phyloP scores from a whole-genome alignment of 768 basidiomycete species.

The Sporobolomyces phaffii region DNA sequence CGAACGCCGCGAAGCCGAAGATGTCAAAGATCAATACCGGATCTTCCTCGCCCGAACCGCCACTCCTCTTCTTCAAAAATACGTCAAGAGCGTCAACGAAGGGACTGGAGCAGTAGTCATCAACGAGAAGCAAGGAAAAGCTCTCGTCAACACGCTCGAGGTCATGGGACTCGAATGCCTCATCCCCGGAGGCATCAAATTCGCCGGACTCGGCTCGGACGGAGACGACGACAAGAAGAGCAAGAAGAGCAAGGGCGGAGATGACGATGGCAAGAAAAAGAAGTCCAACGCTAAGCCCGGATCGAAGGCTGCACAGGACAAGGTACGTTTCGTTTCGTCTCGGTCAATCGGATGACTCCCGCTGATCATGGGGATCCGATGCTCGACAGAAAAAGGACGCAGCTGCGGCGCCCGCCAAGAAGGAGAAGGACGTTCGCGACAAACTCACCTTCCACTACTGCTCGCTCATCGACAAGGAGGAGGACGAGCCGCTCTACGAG shows the following conservation, averaged over 20 bases:
- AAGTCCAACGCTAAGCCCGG: slow-evolving; percentile 32
- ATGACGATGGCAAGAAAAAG: slow-evolving; percentile 34
- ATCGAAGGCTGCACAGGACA: slow-evolving; percentile 24
- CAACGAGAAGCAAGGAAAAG: slow-evolving; percentile 46
- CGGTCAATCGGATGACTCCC: not conserved
- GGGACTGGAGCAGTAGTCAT: slow-evolving; percentile 43
- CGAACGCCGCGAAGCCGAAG: slow-evolving; percentile 46
- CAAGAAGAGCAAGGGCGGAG: slow-evolving; percentile 26
- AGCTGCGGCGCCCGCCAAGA: slow-evolving; percentile 7
- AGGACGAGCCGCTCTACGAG: slow-evolving; percentile 22
- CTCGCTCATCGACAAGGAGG: slow-evolving; percentile 52
- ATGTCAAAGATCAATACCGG: slow-evolving; percentile 52
- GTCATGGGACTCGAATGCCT: slow-evolving; percentile 25
- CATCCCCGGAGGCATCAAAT: slow-evolving; percentile 28
- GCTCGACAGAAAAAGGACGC: slow-evolving; percentile 25
- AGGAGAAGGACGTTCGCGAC: slow-evolving; percentile 31
- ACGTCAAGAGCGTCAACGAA: slow-evolving; percentile 49
- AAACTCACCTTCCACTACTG: slow-evolving; percentile 55
- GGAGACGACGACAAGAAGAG: slow-evolving; percentile 24
- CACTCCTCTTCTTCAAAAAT: slow-evolving; percentile 17
- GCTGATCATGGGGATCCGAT: no score
- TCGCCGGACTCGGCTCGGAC: slow-evolving; percentile 5
- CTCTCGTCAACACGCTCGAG: slow-evolving; percentile 46
- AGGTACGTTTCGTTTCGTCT: slow-evolving; percentile 6
- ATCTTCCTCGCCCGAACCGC: slow-evolving; percentile 51